Evolutionary conservation across 202 grass and related monocot genomes (phyloP).

Genomic region (Miscanthus sacchariflorus): DNA sequence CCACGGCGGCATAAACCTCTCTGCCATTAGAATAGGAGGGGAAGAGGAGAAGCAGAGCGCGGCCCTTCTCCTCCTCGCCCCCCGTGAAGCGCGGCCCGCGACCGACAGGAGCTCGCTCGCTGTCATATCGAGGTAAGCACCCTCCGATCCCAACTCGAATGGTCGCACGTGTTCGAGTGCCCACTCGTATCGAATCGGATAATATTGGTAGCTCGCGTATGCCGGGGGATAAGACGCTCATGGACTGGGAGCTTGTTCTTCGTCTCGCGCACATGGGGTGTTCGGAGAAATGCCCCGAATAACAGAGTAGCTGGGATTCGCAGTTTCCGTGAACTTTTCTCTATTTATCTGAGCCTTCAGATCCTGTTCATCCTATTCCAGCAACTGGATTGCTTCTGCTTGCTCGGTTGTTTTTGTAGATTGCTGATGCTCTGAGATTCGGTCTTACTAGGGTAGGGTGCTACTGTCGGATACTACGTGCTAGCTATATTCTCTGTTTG

Average conservation of each 20-base stretch:
- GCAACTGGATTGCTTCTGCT: not conserved
- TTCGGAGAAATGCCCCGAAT: slow-evolving; percentile 48
- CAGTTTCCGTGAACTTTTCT: not conserved
- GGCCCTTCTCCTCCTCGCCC: not conserved
- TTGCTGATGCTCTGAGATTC: not conserved
- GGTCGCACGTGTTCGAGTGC: not conserved
- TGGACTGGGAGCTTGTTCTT: not conserved
- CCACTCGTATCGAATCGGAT: not conserved
- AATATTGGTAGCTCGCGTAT: not conserved
- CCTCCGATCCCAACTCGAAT: not conserved
- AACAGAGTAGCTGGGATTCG: not conserved
- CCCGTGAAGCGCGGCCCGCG: not conserved
- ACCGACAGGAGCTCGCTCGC: not conserved
- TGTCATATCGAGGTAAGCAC: slow-evolving; percentile 32
- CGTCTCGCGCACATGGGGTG: slow-evolving; percentile 14
- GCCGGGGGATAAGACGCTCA: not conserved
- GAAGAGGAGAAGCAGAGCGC: not conserved
- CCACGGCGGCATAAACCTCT: slow-evolving; percentile 25
- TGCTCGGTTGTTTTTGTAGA: not conserved
- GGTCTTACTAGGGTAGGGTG: not conserved
- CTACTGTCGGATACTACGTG: not conserved
- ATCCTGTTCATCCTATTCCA: not conserved
- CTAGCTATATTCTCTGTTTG: not conserved
- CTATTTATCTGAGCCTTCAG: not conserved
- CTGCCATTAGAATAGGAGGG: not conserved